These are phyloP conservation scores for Mycothermus thermophilus DNA, from an alignment of 495 filamentous ascomycete species.

Conservation along the genomic window DNA sequence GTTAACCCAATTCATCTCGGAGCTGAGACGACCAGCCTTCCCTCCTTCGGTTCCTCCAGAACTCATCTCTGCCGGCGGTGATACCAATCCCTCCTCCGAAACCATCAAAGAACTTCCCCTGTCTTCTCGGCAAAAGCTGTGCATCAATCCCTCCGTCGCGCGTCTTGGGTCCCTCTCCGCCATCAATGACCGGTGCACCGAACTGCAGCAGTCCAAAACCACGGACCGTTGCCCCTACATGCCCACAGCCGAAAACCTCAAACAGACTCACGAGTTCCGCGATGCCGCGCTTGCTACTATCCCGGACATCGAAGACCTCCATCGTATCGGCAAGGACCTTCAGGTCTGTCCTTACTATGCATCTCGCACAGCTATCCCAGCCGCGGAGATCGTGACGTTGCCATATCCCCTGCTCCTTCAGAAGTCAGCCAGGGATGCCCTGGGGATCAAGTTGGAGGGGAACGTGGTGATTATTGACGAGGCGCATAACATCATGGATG, in stretches of 20 bases:
- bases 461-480: conserved; percentile 92
- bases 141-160: conserved; percentile 74
- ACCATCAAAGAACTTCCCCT: conserved; percentile 73
- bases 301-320: conserved; percentile 88
- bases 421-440: conserved; percentile 74
- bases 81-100: conserved; percentile 35
- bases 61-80: conserved; percentile 4
- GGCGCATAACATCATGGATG: conserved; percentile 95
- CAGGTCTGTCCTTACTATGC: conserved; percentile 94
- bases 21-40: conserved; percentile 68
- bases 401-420: conserved; percentile 88
- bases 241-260: conserved; percentile 61
- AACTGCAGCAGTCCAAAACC: conserved; percentile 67
- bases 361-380: conserved; percentile 64
- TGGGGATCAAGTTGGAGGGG: conserved; percentile 70
- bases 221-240: conserved; percentile 65
- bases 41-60: conserved; percentile 40
- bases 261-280: conserved; percentile 63
- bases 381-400: conserved; percentile 85
- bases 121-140: conserved; percentile 83
- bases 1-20: conserved; percentile 81
- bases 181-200: conserved; percentile 91
- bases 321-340: conserved; percentile 58
- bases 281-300: conserved; percentile 75
- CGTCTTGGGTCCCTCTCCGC: conserved; percentile 58